Evolutionary conservation across 257 asterid genomes (phyloP), one percentile per base, ranked within the genome.

Genomic region (Cordia subcordata): DNA sequence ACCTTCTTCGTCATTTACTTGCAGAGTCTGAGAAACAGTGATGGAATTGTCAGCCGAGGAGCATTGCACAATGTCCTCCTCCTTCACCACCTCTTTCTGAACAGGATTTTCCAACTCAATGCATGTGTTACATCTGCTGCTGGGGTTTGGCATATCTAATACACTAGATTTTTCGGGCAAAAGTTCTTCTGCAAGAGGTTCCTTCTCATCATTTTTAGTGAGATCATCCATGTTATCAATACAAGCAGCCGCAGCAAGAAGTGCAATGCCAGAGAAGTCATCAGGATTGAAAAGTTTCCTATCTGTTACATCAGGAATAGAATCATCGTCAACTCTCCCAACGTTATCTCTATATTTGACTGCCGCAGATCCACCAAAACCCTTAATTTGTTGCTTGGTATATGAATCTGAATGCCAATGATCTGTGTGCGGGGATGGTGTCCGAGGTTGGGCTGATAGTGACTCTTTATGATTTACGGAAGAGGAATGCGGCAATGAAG

Each of bases 181-280:
- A 62, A 60, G 53, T 63, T 76, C 75, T 63, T 74, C 68, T 2
- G 47, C 10, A 11, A 10, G 47, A 42, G 10, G 47, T 10, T 62
- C 82, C 69, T 63, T 75, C 67, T 80, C 61, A 57, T 53, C 79
- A 53, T 66, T 66, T 47, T 49, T 72, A 39, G 33, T 40, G 62
- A 62, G 77, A 35, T 20, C 83, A 62, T 67, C 87, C 76, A 79
- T 66, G 77, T 67, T 76, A 63, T 63, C 62, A 60, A 55, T 62
- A 70, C 81, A 75, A 23, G 98, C 96, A 64, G 89, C 91, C 27
- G 90, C 82, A 39, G 94, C 97, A 58, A 90, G 95, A 62, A 90
- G 95, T 53, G 77, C 89, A 65, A 90, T 80, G 49, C 98, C 96
- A 5, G 90, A 83, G 72, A 87, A 87, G 68, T 84, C 94, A 57